Base-by-base conservation (phyloP, 2,329 filamentous ascomycete species). In the Botryotinia convoluta region DNA sequence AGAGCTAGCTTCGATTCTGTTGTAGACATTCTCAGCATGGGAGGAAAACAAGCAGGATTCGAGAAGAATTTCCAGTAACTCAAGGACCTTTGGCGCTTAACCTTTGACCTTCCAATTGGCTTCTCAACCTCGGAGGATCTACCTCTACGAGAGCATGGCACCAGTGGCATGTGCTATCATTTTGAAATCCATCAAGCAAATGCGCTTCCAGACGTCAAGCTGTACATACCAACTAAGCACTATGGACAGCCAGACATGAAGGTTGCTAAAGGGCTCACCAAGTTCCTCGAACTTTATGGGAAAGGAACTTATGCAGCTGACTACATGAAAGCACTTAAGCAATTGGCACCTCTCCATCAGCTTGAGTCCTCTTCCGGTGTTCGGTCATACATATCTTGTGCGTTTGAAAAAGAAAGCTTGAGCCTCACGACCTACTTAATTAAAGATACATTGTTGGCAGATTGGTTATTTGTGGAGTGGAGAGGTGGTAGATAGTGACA, bases 81-180 rank as follows among this genome's bases (percentile, higher is more conserved):
- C n/a, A 64, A 64, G 42, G 62, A 64, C 3, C 62, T 64, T 32
- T 64, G 62, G 62, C 62, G 62, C 42, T 64, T 64, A 29, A 35
- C 62, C 4, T 44, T 64, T 22, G 42, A 42, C 8, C 62, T 64
- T 64, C 62, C 62, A 45, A n/a, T 32, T 7, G 62, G 18, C 32
- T 64, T 64, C 42, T 64, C 39, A 45, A 45, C 62, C 6, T 64
- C 42, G 10, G 62, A 64, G 18, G n/a, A 64, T 29, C n/a, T 64
- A 18, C 42, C 62, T 4, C 62, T 64, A 45, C 18, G n/a, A 45
- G 42, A 45, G n/a, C 42, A 64, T 45, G 29, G 39, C 14, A 64
- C 62, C 29, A 64, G 62, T 20, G 62, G 62, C 12, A 64, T 64
- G 39, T 64, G 62, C 62, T 64, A 64, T 8, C 42, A 64, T 64